phyloP scores from a whole-genome alignment of 371 early-diverging fungal species.

The Umbelopsis sp. region DNA sequence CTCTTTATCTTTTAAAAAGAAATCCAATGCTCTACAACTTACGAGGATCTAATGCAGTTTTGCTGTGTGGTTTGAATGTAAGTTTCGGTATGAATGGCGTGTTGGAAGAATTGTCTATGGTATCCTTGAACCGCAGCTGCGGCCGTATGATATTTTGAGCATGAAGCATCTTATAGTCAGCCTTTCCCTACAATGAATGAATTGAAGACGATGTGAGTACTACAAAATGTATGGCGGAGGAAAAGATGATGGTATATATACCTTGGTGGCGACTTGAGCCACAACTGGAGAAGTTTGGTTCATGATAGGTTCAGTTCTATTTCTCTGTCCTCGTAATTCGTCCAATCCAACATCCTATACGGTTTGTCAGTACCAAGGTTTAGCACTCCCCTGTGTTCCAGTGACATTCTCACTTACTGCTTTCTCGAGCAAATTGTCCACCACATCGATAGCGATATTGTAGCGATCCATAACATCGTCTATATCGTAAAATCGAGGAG shows the following conservation, averaged over 20 bases:
- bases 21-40: conserved; percentile 19
- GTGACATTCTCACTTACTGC: conserved; percentile 51
- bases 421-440: conserved; percentile 83
- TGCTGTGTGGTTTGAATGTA: conserved; percentile 80
- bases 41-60: conserved; percentile 73
- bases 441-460: conserved; percentile 69
- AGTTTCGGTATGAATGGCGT: conserved; percentile 83
- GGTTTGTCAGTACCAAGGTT: neutral
- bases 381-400: neutral
- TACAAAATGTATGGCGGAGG: neutral
- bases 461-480: conserved; percentile 78
- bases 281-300: conserved; percentile 61
- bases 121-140: conserved; percentile 86
- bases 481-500: conserved; percentile 40
- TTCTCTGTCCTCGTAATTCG: conserved; percentile 53
- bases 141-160: conserved; percentile 83
- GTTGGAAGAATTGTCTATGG: conserved; percentile 78
- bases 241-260: conserved; percentile 2
- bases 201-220: neutral
- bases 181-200: conserved; percentile 33
- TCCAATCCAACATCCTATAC: conserved; percentile 55
- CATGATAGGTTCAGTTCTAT: conserved; percentile 36
- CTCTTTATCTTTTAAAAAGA: neutral
- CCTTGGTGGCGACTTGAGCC: conserved; percentile 54
- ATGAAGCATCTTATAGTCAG: conserved; percentile 67